Evolutionary conservation across 495 filamentous ascomycete genomes (phyloP).

Genomic region (Poronia punctata): DNA sequence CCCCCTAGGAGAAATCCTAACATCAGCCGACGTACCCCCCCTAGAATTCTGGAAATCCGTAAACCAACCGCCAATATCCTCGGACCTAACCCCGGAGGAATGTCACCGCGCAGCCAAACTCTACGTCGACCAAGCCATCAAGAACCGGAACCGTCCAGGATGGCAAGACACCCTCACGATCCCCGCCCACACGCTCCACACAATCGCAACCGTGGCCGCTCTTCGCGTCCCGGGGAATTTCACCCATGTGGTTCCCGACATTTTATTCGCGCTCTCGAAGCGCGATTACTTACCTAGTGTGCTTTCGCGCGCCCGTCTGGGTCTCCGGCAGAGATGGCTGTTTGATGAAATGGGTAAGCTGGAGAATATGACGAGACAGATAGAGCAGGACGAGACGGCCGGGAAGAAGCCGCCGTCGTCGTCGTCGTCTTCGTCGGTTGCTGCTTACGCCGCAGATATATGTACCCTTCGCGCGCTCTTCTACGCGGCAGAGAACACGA

Average conservation of each 20-base stretch:
- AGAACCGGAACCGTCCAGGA: neutral
- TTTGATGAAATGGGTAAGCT: too few relatives aligned
- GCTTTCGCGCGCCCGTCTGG: conserved; percentile 9
- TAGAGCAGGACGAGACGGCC: neutral
- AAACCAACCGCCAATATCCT: neutral
- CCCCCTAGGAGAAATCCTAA: conserved; percentile 10
- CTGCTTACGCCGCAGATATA: conserved; percentile 16
- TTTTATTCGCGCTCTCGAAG: conserved; percentile 8
- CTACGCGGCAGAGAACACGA: neutral
- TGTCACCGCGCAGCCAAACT: conserved; percentile 13
- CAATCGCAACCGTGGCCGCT: too few relatives aligned
- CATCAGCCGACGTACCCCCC: conserved; percentile 19
- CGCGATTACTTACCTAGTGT: conserved; percentile 14
- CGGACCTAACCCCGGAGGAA: conserved; percentile 16
- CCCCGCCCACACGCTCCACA: neutral
- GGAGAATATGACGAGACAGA: too few relatives aligned
- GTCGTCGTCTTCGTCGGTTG: neutral
- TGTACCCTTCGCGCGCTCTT: conserved; percentile 14
- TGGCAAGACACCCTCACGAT: neutral
- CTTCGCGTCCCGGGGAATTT: too few relatives aligned
- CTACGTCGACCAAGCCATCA: too few relatives aligned
- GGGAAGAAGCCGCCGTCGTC: neutral
- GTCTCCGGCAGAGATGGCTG: too few relatives aligned
- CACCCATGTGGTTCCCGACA: conserved; percentile 9
- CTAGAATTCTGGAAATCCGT: conserved; percentile 17